These are phyloP conservation scores for Hortiboletus campestris DNA, from an alignment of 768 basidiomycete species.

Conservation along the genomic window DNA sequence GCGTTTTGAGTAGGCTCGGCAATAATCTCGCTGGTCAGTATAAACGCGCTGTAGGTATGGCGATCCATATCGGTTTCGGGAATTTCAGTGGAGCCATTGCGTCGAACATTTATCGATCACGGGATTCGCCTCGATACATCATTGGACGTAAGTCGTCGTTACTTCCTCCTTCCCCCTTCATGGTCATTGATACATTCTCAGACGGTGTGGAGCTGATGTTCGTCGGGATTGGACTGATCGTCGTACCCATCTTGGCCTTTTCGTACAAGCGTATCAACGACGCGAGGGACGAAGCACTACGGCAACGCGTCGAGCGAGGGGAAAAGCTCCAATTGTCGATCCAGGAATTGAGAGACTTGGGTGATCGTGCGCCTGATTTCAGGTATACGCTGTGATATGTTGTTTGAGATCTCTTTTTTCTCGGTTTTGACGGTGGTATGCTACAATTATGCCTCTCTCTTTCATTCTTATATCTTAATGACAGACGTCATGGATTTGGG, in stretches of 20 bases:
- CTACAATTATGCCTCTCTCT: too few species aligned
- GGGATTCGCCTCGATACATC: conserved; percentile 59
- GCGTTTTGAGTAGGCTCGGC: conserved; percentile 44
- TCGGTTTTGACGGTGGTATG: too few species aligned
- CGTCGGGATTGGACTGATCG: conserved; percentile 59
- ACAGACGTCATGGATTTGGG: too few species aligned
- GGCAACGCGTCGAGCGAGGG: conserved; percentile 14
- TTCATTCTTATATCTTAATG: too few species aligned
- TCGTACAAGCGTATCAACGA: conserved; percentile 56
- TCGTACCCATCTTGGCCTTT: conserved; percentile 46
- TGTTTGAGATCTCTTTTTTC: too few species aligned
- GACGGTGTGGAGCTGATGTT: conserved; percentile 69
- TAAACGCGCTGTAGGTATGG: conserved; percentile 68
- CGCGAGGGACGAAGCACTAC: conserved; percentile 39
- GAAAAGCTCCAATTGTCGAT: conserved; percentile 15
- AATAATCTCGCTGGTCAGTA: conserved; percentile 60
- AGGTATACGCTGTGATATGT: conserved; percentile 45
- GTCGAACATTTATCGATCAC: conserved; percentile 56
- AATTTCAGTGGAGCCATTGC: conserved; percentile 67
- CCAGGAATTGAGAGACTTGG: conserved; percentile 37
- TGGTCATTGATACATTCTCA: conserved; percentile 17
- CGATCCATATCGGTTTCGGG: conserved; percentile 49
- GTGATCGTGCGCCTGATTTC: conserved; percentile 64
- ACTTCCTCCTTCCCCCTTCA: neutral
- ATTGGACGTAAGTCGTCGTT: conserved; percentile 52